phyloP scores from a whole-genome alignment of 2,329 filamentous ascomycete species.

The Penicillium sp. region DNA sequence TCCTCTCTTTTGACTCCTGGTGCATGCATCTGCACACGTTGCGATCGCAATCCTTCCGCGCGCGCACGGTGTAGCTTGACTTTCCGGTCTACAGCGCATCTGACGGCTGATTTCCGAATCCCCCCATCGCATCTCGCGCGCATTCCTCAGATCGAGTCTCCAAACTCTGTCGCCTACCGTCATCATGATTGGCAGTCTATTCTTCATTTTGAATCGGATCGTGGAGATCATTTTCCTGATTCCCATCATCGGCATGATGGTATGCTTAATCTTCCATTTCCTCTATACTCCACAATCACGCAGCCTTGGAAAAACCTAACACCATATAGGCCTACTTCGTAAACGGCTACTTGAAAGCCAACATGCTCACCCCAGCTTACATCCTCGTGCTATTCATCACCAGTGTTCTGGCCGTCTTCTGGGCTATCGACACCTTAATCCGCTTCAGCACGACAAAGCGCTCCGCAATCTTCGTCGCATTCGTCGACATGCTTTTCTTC shows the following conservation, averaged over 20 bases:
- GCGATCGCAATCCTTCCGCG: conserved; percentile 13
- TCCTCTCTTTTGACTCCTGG: conserved; percentile 9
- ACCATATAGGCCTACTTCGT: conserved; percentile 57
- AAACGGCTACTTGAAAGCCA: conserved; percentile 55
- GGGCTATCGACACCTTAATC: conserved; percentile 60
- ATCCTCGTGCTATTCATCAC: conserved; percentile 66
- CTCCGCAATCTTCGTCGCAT: conserved; percentile 58
- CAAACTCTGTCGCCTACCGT: conserved; percentile 1
- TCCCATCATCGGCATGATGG: conserved; percentile 62
- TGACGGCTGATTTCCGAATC: background rate
- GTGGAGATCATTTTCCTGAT: conserved; percentile 62
- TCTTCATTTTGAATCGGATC: conserved; percentile 62
- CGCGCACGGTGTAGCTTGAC: conserved; percentile 15
- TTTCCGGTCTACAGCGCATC: background rate
- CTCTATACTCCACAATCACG: background rate
- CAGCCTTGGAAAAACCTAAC: conserved; percentile 1
- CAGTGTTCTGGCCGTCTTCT: conserved; percentile 59
- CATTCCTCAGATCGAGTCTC: conserved; percentile 21
- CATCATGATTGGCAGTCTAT: conserved; percentile 53
- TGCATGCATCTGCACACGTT: conserved; percentile 12
- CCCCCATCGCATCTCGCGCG: conserved; percentile 1
- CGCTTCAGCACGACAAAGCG: conserved; percentile 59
- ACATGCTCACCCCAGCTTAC: conserved; percentile 58
- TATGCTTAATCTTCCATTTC: conserved; percentile 33
- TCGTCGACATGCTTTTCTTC: conserved; percentile 61